Percentiles rank a stretch among this genome's conserved stretches.
These are phyloP conservation scores for Penicillium sp. DNA, from an alignment of 2,329 filamentous ascomycete genomes.

Conservation along the genomic window DNA sequence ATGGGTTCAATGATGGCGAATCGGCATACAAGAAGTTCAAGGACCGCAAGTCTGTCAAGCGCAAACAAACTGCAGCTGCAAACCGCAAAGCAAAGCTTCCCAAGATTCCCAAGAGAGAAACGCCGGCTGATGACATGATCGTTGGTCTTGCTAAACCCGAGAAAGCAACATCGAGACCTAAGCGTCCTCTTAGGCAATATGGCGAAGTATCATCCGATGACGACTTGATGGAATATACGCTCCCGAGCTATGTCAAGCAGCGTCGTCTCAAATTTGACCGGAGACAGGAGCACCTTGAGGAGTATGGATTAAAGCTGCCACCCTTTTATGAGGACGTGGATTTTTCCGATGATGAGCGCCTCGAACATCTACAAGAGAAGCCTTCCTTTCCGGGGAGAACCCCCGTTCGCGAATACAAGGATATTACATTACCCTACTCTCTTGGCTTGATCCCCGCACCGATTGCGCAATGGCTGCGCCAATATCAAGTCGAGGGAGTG, in stretches of 20 bases:
- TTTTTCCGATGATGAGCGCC: slow-evolving; percentile 69
- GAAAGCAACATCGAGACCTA: slow-evolving; percentile 15
- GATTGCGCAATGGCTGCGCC: slow-evolving; percentile 86
- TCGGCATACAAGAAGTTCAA: slow-evolving; percentile 64
- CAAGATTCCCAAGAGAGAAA: slow-evolving; percentile 48
- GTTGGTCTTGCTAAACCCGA: slow-evolving; percentile 37
- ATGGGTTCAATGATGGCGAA: slow-evolving; percentile 41
- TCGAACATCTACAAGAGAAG: slow-evolving; percentile 65
- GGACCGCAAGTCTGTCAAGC: slow-evolving; percentile 56
- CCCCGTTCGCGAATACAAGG: slow-evolving; percentile 69
- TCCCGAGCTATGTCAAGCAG: slow-evolving; percentile 72
- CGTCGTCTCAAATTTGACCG: slow-evolving; percentile 71
- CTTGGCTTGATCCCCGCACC: slow-evolving; percentile 80
- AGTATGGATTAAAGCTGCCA: slow-evolving; percentile 71
- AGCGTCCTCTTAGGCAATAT: slow-evolving; percentile 41
- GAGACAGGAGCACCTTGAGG: slow-evolving; percentile 58
- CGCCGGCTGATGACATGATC: slow-evolving; percentile 34
- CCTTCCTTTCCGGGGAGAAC: slow-evolving; percentile 66
- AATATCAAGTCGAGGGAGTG: slow-evolving; percentile 86
- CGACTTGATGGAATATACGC: slow-evolving; percentile 55
- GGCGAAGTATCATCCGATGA: slow-evolving; percentile 54
- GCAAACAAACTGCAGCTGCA: slow-evolving; percentile 52
- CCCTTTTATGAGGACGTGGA: slow-evolving; percentile 74
- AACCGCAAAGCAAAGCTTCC: slow-evolving; percentile 47
- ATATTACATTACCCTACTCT: slow-evolving; percentile 73